Evolutionary conservation across 352 stramenopile species (phyloP), one percentile per base, ranked within the genome.

Genomic region (Globisporangium viniferum): DNA sequence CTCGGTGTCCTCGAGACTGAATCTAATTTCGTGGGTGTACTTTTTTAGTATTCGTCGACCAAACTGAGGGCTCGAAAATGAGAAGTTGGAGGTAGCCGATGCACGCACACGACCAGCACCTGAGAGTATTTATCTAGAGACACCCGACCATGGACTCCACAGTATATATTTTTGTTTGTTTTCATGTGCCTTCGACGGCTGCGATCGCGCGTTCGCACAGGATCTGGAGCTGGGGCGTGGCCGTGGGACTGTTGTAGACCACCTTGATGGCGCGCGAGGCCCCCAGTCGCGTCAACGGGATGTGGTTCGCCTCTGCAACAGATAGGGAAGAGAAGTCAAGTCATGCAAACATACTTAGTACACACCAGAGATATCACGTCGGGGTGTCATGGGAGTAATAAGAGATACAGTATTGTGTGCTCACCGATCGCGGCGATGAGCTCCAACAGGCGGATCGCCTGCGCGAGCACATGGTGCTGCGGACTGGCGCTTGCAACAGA

Each of bases 181-280:
- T 7, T 84, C 70, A 87, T 0, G 77, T 89, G 49, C 77, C 81
- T 64, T 89, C 82, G 56, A 91, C 81, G n/a, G 81, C 78, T 31
- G 78, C 76, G 33, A 89, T 70, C 6, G 81, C 73, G 7, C 75
- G 72, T 31, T 89, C 81, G 67, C 83, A 89, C n/a, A 91, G 65
- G 31, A 79, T 56, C n/a, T 80, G 66, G 18, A 91, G 62, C 15
- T 73, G 71, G 31, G 54, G 44, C n/a, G 85, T 77, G 31, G 44
- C 39, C 3, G 76, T 77, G 59, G 69, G 79, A 22, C 66, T 39
- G 72, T 89, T 89, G 73, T 88, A 89, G 46, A 90, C 67, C 59
- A 86, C 74, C 68, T 86, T 88, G 31, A 87, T 64, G 33, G 82
- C 73, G 12, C 83, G 72, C 27, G 78, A 82, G 6, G 78, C 83